Percentiles rank a stretch among this genome's conserved stretches.
phyloP scores from a whole-genome alignment of 176 grass and related monocot genomes.

The Musa acuminata region DNA sequence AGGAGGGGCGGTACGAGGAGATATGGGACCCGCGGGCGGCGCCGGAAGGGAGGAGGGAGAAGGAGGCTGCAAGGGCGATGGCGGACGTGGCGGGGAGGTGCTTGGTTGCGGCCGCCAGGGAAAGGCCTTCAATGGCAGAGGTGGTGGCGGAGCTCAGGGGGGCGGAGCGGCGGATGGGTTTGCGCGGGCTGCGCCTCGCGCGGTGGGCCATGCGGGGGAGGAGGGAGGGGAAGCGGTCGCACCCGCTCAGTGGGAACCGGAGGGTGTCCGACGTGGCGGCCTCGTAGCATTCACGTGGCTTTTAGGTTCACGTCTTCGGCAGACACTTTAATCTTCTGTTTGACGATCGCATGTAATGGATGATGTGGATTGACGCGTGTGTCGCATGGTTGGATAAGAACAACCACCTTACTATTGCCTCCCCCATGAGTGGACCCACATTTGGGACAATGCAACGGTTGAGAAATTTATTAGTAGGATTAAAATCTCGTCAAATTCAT shows the following conservation, averaged over 20 bases:
- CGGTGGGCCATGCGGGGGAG: not conserved
- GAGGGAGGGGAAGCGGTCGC: not conserved
- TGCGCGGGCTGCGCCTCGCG: not conserved
- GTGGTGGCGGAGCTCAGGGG: not conserved
- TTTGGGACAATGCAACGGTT: not conserved
- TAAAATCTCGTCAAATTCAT: no score
- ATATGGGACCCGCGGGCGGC: slow-evolving; percentile 6
- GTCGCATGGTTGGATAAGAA: not conserved
- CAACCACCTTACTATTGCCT: not conserved
- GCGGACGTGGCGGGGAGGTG: slow-evolving; percentile 9
- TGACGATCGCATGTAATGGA: no score
- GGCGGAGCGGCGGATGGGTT: not conserved
- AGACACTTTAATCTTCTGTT: no score
- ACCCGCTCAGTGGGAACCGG: not conserved
- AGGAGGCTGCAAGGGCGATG: not conserved
- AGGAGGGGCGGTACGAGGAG: not conserved
- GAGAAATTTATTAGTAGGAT: not conserved
- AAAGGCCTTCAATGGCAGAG: slow-evolving; percentile 10
- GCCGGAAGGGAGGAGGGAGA: slow-evolving; percentile 1
- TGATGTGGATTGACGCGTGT: no score
- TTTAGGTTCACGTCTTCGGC: not conserved
- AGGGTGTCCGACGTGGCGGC: slow-evolving; percentile 8
- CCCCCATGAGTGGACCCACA: not conserved
- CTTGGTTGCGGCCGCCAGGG: not conserved
- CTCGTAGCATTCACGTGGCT: not conserved